These are phyloP conservation scores for Xerocomus spinulosus DNA, from an alignment of 768 basidiomycete species.

Conservation along the genomic window DNA sequence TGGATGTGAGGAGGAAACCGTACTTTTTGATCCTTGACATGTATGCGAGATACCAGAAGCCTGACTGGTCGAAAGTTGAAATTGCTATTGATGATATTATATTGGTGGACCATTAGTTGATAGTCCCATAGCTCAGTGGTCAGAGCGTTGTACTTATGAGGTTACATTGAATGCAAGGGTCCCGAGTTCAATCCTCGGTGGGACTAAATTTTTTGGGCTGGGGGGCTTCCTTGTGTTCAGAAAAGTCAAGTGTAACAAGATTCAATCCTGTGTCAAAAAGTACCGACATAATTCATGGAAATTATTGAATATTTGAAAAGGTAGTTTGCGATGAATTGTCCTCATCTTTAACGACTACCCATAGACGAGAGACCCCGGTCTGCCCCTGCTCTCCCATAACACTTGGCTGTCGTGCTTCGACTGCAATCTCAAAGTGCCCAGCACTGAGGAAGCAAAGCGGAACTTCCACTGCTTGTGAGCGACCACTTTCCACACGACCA, in stretches of 20 bases:
- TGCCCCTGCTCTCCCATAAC: conserved; percentile 7
- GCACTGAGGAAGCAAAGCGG: conserved; percentile 70
- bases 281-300: not conserved
- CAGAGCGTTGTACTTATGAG: conserved; percentile 61
- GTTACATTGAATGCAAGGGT: conserved; percentile 53
- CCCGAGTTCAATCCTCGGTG: conserved; percentile 62
- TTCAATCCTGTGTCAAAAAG: too few species aligned
- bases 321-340: conserved; percentile 1
- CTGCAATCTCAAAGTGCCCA: conserved; percentile 54
- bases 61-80: too few species aligned
- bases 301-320: not conserved
- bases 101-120: not conserved
- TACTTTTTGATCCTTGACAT: conserved; percentile 25
- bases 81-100: not conserved
- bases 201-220: conserved; percentile 51
- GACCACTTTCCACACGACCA: conserved; percentile 56
- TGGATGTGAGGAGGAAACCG: conserved; percentile 40
- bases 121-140: conserved; percentile 59
- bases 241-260: too few species aligned
- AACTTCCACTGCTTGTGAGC: conserved; percentile 46
- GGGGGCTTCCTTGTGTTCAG: too few species aligned
- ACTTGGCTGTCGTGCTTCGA: conserved; percentile 32
- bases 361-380: conserved; percentile 21
- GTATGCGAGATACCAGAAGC: not conserved
- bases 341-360: conserved; percentile 11